phyloP scores from a whole-genome alignment of 306 rosid genomes.

The Prunus persica region Prunus_persica_NCBIv2 NC_034014.1:21010501-21011000 shows the following conservation, averaged over 20 bases:
- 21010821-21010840: background rate
- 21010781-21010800: slow-evolving; percentile 7
- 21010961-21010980: slow-evolving; percentile 13
- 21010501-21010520: slow-evolving; percentile 82
- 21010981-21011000: slow-evolving; percentile 82
- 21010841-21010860: too few species aligned
- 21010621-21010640: slow-evolving; percentile 10
- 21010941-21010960: slow-evolving; percentile 12
- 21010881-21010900: background rate
- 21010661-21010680: background rate
- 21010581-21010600: slow-evolving; percentile 76
- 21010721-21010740: background rate
- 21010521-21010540: slow-evolving; percentile 89
- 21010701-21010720: background rate
- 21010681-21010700: background rate
- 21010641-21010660: background rate
- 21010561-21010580: slow-evolving; percentile 78
- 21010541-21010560: slow-evolving; percentile 73
- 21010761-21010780: background rate
- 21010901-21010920: background rate
- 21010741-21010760: background rate
- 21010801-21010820: background rate
- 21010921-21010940: background rate
- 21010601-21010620: slow-evolving; percentile 70
- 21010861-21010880: too few species aligned